phyloP scores from a whole-genome alignment of 495 filamentous ascomycete genomes.

The Penicillium canescens region DNA sequence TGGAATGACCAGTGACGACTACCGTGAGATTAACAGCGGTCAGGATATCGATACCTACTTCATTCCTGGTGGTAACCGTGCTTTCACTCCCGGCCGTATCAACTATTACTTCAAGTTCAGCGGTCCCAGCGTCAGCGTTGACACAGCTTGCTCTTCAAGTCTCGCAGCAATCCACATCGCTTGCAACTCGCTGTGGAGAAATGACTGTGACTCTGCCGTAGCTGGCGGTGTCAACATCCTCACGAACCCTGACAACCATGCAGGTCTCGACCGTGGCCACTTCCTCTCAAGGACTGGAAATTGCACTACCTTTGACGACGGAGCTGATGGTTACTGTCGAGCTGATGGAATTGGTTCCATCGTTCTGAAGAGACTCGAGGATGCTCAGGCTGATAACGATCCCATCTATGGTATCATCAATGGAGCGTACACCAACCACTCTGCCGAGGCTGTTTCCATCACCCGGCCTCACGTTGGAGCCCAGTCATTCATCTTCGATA shows the following conservation, averaged over 20 bases:
- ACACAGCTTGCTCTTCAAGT: conserved; percentile 89
- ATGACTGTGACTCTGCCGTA: conserved; percentile 82
- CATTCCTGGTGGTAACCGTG: conserved; percentile 85
- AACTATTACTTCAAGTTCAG: conserved; percentile 89
- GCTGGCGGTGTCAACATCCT: conserved; percentile 80
- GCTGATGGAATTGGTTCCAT: conserved; percentile 72
- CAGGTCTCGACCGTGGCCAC: conserved; percentile 79
- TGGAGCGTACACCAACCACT: conserved; percentile 72
- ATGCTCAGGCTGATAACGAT: conserved; percentile 74
- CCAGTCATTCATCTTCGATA: conserved; percentile 67
- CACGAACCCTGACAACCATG: conserved; percentile 83
- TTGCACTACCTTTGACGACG: conserved; percentile 79
- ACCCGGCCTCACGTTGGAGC: conserved; percentile 76
- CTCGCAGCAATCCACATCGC: conserved; percentile 82
- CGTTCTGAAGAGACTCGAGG: conserved; percentile 72
- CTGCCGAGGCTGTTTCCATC: conserved; percentile 75
- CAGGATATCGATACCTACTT: conserved; percentile 93
- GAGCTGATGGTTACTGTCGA: conserved; percentile 76
- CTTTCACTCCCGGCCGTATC: conserved; percentile 85
- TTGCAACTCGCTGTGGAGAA: conserved; percentile 76
- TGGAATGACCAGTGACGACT: conserved; percentile 90
- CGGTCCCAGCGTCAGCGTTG: conserved; percentile 81
- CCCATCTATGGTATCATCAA: conserved; percentile 68
- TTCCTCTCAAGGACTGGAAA: conserved; percentile 78
- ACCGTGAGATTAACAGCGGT: conserved; percentile 85